Evolutionary conservation across 2,329 filamentous ascomycete species (phyloP).

Genomic region (Aureobasidium sp.): DNA sequence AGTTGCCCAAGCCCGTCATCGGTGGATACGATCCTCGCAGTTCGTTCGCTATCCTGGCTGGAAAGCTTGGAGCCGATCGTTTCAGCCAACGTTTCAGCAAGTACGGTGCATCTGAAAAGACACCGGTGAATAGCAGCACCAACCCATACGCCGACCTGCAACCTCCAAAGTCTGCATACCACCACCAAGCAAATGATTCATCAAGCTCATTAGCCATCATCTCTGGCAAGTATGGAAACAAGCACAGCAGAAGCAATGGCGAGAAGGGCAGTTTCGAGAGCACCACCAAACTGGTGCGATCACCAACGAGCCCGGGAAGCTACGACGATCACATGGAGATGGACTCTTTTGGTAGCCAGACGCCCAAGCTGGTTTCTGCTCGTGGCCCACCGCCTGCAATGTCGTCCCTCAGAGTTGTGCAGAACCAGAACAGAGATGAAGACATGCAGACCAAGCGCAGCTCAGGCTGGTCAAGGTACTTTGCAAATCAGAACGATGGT

Average conservation of each 20-base stretch:
- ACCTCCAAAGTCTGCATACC: background rate
- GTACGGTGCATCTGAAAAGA: background rate
- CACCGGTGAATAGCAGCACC: background rate
- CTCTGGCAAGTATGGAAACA: conserved; percentile 48
- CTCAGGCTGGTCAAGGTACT: conserved; percentile 47
- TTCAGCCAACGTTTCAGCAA: conserved; percentile 10
- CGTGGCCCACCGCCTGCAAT: conserved; percentile 29
- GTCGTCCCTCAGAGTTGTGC: background rate
- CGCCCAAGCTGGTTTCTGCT: conserved; percentile 18
- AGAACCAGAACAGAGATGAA: conserved; percentile 28
- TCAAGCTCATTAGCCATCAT: conserved; percentile 42
- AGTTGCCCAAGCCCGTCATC: conserved; percentile 6
- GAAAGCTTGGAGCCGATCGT: conserved; percentile 10
- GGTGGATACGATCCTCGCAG: conserved; percentile 22
- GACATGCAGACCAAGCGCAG: conserved; percentile 40
- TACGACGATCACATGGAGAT: conserved; percentile 13
- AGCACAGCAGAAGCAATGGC: conserved; percentile 37
- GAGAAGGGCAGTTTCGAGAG: conserved; percentile 51
- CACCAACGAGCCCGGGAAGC: conserved; percentile 26
- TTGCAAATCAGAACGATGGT: conserved; percentile 29
- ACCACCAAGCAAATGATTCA: conserved; percentile 21
- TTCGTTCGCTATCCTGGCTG: conserved; percentile 12
- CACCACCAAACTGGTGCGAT: conserved; percentile 53
- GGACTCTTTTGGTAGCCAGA: conserved; percentile 17
- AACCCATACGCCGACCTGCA: background rate